Base-by-base conservation (phyloP, 768 basidiomycete species). In the Amanita polypyramis region DNA sequence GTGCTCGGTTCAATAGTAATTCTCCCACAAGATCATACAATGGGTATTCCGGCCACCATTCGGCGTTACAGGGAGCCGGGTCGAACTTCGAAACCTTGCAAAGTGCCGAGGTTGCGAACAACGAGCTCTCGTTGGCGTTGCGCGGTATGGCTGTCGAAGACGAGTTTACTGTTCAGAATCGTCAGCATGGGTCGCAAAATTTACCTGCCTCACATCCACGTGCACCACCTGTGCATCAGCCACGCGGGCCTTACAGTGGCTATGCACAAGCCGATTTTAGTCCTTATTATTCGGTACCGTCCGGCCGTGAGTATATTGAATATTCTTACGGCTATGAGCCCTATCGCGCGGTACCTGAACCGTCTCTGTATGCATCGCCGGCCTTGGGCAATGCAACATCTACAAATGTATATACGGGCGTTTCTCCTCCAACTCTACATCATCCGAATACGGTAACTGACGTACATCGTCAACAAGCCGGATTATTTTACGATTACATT, bases 401-500 rank as follows among this genome's bases (percentile, higher is more conserved):
- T 42, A 65, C 70, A 41, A 69, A 58, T 57, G 52, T 79, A 54
- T 84, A 83, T 61, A 67, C 73, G 51, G 64, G 65, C 55, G 61
- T 71, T 52, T 60, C 66, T 25, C 64, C 68, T 43, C 70, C 70
- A 55, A 52, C 62, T 43, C 54, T 73, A 41, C 73, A 75, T 42
- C 40, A 42, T 51, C 65, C 69, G 47, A 68, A 69, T 61, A 56
- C 67, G 52, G 54, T 62, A 33, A 50, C 63, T 44, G 71, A 71
- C 45, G 52, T 69, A 20, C 66, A 66, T 52, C 66, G 68, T 41
- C 71, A 72, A 53, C 78, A 79, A 53, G 65, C 75, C 29, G 70
- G 70, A 32, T 52, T 77, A 44, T 83, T 76, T 62, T 84, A 76
- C 45, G 80, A 82, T 55, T 85, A 77, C 55, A 59, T 69, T 43